phyloP scores from a whole-genome alignment of 1,284 basidiomycete species.

The Neonothopanus nambi region DNA sequence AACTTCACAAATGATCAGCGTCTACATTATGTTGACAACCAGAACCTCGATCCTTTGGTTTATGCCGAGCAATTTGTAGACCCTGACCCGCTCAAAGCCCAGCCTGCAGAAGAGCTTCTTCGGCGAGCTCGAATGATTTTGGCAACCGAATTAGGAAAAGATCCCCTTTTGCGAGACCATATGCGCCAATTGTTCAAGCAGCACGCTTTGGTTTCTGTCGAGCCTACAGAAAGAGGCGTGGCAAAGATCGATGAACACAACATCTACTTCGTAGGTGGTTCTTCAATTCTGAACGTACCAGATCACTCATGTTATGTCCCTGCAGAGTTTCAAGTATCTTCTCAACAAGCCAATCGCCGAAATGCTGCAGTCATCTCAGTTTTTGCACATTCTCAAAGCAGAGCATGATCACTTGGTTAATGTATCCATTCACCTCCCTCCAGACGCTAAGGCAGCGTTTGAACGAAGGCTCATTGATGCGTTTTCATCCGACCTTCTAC shows the following conservation, averaged over 20 bases:
- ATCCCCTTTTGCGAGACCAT: constrained; percentile 85
- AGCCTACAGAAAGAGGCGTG: constrained; percentile 91
- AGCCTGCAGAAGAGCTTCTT: constrained; percentile 64
- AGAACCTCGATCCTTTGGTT: constrained; percentile 68
- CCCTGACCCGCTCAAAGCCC: constrained; percentile 56
- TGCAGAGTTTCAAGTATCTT: constrained; percentile 94
- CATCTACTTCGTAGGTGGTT: constrained; percentile 77
- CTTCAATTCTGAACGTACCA: background rate
- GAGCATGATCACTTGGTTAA: constrained; percentile 88
- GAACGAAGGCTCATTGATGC: constrained; percentile 78
- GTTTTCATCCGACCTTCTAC: constrained; percentile 84
- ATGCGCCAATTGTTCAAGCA: constrained; percentile 79
- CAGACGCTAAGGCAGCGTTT: constrained; percentile 62
- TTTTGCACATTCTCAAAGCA: constrained; percentile 89
- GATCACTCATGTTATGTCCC: background rate
- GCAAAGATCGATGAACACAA: constrained; percentile 90
- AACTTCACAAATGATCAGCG: constrained; percentile 69
- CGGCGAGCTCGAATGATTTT: constrained; percentile 83
- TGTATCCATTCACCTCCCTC: constrained; percentile 72
- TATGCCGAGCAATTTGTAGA: constrained; percentile 81
- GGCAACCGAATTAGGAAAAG: constrained; percentile 89
- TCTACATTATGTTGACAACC: constrained; percentile 76
- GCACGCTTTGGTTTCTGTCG: constrained; percentile 79
- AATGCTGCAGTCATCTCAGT: constrained; percentile 77
- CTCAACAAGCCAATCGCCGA: constrained; percentile 77